A percentile compares a stretch with the other conserved stretches of the same genome.
phyloP scores from a whole-genome alignment of 2,329 filamentous ascomycete genomes.

The Penicillium sp. region DNA sequence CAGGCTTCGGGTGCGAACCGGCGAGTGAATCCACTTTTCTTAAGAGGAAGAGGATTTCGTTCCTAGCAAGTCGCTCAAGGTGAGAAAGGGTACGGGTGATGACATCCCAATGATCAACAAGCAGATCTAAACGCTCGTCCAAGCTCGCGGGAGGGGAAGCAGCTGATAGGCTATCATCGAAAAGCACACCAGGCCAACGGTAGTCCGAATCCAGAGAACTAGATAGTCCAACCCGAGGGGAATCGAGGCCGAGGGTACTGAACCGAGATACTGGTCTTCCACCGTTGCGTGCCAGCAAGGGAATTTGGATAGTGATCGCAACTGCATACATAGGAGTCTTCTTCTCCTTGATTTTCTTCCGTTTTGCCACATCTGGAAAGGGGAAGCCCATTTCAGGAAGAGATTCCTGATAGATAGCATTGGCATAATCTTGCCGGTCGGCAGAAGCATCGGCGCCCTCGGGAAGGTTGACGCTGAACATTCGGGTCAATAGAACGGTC shows the following conservation, averaged over 20 bases:
- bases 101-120: slow-evolving; percentile 64
- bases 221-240: slow-evolving; percentile 38
- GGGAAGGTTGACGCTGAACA: slow-evolving; percentile 62
- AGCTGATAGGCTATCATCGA: slow-evolving; percentile 48
- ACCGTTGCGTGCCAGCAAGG: slow-evolving; percentile 41
- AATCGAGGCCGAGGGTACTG: slow-evolving; percentile 38
- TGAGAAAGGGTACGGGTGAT: slow-evolving; percentile 60
- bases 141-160: slow-evolving; percentile 53
- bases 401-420: slow-evolving; percentile 37
- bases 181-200: slow-evolving; percentile 40
- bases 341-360: slow-evolving; percentile 54
- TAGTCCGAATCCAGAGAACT: slow-evolving; percentile 49
- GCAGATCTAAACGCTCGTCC: slow-evolving; percentile 59
- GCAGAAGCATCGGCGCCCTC: slow-evolving; percentile 46
- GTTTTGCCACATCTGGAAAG: slow-evolving; percentile 44
- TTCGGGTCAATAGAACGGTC: slow-evolving; percentile 61
- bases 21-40: slow-evolving; percentile 51
- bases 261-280: slow-evolving; percentile 42
- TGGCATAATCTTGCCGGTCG: slow-evolving; percentile 39
- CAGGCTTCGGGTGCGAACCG: slow-evolving; percentile 46
- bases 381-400: slow-evolving; percentile 42
- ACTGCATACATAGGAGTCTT: slow-evolving; percentile 65
- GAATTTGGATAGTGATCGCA: slow-evolving; percentile 60
- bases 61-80: slow-evolving; percentile 56
- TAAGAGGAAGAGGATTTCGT: slow-evolving; percentile 56